Conservation (phyloP, 2,329 filamentous ascomycete genomes). For the Coniochaeta sp. region DNA sequence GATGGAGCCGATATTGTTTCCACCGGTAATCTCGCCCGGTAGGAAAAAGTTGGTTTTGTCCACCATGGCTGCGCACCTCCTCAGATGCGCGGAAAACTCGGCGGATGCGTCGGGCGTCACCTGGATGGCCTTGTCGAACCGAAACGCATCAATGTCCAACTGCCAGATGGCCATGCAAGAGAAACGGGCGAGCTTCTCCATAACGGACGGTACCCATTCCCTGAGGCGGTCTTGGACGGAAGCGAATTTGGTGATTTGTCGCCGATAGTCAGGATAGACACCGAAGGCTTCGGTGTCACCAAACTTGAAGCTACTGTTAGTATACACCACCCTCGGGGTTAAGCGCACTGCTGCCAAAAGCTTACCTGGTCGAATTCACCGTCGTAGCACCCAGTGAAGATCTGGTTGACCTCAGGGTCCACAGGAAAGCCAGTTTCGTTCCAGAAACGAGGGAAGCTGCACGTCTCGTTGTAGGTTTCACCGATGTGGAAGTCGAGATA, state of each 20-base stretch:
- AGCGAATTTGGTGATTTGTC: constrained; percentile 58
- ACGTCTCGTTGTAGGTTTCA: constrained; percentile 44
- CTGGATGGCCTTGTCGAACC: constrained; percentile 59
- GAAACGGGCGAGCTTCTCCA: constrained; percentile 49
- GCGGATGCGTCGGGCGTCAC: constrained; percentile 50
- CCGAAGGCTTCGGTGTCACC: constrained; percentile 58
- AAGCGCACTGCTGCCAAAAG: too few relatives aligned
- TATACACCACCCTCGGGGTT: too few relatives aligned
- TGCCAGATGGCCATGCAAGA: constrained; percentile 55
- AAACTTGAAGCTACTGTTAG: constrained; percentile 24
- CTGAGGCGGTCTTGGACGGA: constrained; percentile 59
- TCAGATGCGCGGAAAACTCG: constrained; percentile 47
- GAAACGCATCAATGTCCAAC: constrained; percentile 58
- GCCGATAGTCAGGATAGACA: constrained; percentile 54
- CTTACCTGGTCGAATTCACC: constrained; percentile 10
- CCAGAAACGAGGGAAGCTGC: constrained; percentile 54
- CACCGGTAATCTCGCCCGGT: constrained; percentile 55
- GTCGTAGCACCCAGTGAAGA: constrained; percentile 47
- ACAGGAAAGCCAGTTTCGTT: constrained; percentile 47
- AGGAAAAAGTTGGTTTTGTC: constrained; percentile 59
- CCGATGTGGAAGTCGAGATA: constrained; percentile 52
- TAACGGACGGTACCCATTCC: constrained; percentile 53
- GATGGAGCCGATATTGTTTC: constrained; percentile 51
- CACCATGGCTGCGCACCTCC: constrained; percentile 45
- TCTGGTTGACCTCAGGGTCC: constrained; percentile 30